Evolutionary conservation across 495 filamentous ascomycete genomes (phyloP).

Genomic region (Aspergillus indologenus): DNA sequence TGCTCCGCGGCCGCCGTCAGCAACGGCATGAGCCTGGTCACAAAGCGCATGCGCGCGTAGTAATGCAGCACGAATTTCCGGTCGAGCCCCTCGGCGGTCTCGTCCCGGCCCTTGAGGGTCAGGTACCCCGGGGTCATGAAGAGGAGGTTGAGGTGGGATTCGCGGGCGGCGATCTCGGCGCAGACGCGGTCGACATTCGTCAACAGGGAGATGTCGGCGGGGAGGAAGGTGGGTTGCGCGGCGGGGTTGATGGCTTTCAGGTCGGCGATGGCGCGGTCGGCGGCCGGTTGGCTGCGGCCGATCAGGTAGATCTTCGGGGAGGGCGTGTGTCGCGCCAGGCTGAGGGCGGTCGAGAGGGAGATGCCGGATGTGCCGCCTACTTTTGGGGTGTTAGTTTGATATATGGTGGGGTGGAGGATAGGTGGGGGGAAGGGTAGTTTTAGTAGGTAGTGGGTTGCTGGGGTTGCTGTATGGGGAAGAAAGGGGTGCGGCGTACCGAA

Average conservation of each 20-base stretch:
- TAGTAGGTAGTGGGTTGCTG: too few species aligned
- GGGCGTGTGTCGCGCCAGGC: constrained; percentile 50
- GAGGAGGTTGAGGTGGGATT: constrained; percentile 57
- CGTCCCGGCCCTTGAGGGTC: constrained; percentile 10
- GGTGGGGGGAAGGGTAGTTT: not conserved
- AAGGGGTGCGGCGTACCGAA: constrained; percentile 43
- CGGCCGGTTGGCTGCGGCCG: constrained; percentile 40
- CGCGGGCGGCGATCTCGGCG: constrained; percentile 47
- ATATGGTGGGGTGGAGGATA: too few species aligned
- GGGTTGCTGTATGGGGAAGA: too few species aligned
- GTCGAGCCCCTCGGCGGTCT: constrained; percentile 61
- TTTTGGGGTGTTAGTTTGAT: constrained; percentile 17
- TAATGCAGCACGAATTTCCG: constrained; percentile 54
- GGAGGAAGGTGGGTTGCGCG: constrained; percentile 20
- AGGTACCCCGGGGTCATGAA: constrained; percentile 35
- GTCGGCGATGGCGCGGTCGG: constrained; percentile 24
- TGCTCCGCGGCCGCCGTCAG: constrained; percentile 46
- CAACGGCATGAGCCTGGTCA: constrained; percentile 59
- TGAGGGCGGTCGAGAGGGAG: constrained; percentile 54
- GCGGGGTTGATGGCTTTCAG: constrained; percentile 35
- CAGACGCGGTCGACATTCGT: constrained; percentile 55
- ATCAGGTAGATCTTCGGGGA: constrained; percentile 48
- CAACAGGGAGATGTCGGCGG: constrained; percentile 54
- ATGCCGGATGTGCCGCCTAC: constrained; percentile 67
- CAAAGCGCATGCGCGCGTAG: constrained; percentile 67